A percentile compares a stretch with the other conserved stretches of the same genome.
Evolutionary conservation across 2,329 filamentous ascomycete species (phyloP).

Genomic region (Paraconiothyrium brasiliense): DNA sequence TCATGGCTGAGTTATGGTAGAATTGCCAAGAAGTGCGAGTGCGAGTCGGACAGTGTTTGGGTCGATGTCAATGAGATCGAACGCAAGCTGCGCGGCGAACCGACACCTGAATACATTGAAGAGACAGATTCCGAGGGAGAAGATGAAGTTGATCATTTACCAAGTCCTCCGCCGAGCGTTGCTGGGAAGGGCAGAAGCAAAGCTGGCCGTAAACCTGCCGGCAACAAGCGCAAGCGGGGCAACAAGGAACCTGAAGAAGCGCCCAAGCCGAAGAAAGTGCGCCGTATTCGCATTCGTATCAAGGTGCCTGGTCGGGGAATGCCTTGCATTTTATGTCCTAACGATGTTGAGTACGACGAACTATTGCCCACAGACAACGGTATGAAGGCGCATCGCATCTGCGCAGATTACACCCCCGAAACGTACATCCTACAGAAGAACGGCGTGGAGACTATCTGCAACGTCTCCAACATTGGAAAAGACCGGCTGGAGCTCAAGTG

Average conservation of each 20-base stretch:
- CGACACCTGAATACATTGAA: constrained; percentile 80
- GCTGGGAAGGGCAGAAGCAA: constrained; percentile 75
- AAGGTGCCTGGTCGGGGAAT: constrained; percentile 77
- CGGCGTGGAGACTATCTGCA: constrained; percentile 75
- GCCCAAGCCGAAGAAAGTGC: constrained; percentile 74
- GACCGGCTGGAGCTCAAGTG: constrained; percentile 92
- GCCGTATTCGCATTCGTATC: constrained; percentile 74
- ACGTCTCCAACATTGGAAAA: constrained; percentile 83
- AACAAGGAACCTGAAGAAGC: constrained; percentile 53
- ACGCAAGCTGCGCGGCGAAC: constrained; percentile 88
- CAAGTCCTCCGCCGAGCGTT: constrained; percentile 80
- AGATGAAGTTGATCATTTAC: constrained; percentile 70
- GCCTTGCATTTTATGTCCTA: constrained; percentile 91
- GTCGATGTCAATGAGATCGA: constrained; percentile 97
- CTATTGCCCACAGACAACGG: constrained; percentile 90
- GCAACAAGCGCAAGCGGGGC: constrained; percentile 59
- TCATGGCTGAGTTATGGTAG: constrained; percentile 95
- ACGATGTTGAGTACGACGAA: constrained; percentile 82
- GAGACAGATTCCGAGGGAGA: constrained; percentile 76
- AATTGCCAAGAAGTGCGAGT: constrained; percentile 96
- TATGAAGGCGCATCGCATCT: constrained; percentile 85
- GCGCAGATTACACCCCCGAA: constrained; percentile 90
- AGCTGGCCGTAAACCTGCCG: constrained; percentile 76
- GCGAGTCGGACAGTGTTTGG: constrained; percentile 97
- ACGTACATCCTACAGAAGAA: constrained; percentile 80